Evolutionary conservation across 1,139 yeast species (phyloP).

Genomic region (Ogataea hybrid): DNA sequence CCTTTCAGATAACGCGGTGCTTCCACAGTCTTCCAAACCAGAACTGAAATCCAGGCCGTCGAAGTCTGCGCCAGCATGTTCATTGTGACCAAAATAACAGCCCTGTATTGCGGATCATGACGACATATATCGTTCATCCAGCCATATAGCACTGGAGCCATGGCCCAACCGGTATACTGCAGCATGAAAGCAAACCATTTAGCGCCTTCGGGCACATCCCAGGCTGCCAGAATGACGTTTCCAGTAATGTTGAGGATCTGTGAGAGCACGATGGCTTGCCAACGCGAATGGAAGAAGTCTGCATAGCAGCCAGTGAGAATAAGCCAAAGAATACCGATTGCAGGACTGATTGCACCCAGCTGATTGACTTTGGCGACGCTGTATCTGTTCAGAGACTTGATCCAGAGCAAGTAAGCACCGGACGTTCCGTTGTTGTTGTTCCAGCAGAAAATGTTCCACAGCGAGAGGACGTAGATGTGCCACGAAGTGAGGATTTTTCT

Average conservation of each 20-base stretch:
- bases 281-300: constrained; percentile 47
- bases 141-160: constrained; percentile 41
- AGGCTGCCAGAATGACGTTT: constrained; percentile 43
- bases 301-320: constrained; percentile 43
- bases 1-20: constrained; percentile 53
- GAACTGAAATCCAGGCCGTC: constrained; percentile 43
- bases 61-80: constrained; percentile 45
- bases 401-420: constrained; percentile 55
- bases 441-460: constrained; percentile 65
- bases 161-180: constrained; percentile 50
- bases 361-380: constrained; percentile 40
- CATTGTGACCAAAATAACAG: constrained; percentile 45
- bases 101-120: constrained; percentile 43
- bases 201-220: constrained; percentile 46
- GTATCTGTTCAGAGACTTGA: constrained; percentile 43
- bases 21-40: constrained; percentile 51
- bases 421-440: constrained; percentile 50
- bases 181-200: constrained; percentile 50
- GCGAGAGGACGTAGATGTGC: constrained; percentile 49
- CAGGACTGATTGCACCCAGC: constrained; percentile 47
- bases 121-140: constrained; percentile 50
- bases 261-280: constrained; percentile 46
- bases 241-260: constrained; percentile 38
- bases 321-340: constrained; percentile 49
- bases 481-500: constrained; percentile 47